Base-by-base conservation (phyloP, 768 basidiomycete genomes). In the Lactarius vividus region DNA sequence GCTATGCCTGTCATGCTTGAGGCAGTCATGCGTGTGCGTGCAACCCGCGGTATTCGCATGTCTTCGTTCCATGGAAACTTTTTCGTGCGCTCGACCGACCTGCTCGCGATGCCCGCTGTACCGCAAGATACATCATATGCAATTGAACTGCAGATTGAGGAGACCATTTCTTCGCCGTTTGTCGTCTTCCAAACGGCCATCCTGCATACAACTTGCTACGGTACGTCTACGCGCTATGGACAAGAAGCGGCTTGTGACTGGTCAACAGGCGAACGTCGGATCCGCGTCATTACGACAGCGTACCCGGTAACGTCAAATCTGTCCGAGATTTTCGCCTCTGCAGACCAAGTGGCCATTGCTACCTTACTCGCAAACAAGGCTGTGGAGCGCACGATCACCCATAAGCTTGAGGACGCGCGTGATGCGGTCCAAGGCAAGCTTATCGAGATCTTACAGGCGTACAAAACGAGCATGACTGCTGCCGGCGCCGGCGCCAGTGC, bases 1-100 rank as follows among this genome's bases (percentile, higher is more conserved):
- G 91, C 95, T 11, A 92, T 89, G 82, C 93, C 95, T 5, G 92
- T 98, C 72, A 96, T 94, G 83, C 80, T 98, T 69, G 97, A 99
- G 76, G 95, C 94, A 26, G 93, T 99, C 62, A 98, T 97, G 83
- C 92, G 97, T 75, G 94, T 98, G 31, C 94, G 97, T 71, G 95
- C 96, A n/a, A 94, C 97, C 11, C 70, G 70, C 23, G 77, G 84
- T 42, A 72, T 85, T 37, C 77, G 83, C 35, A 82, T 85, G 80
- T 79, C 83, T n/a, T 79, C 82, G 18, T 85, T 84, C 79, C 80
- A 84, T 71, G 85, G 85, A 59, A 85, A 86, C 75, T 85, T 85
- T 76, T 85, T 86, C 74, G 80, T 84, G 39, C 81, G 83, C 53
- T 84, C 82, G 15, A 83, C 82, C 56, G 84, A 84, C 72, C 76